A percentile compares a stretch with the other conserved stretches of the same genome.
These are phyloP conservation scores for Solanum hybrid DNA, from an alignment of 305 asterid genomes.

Conservation along the genomic window DNA sequence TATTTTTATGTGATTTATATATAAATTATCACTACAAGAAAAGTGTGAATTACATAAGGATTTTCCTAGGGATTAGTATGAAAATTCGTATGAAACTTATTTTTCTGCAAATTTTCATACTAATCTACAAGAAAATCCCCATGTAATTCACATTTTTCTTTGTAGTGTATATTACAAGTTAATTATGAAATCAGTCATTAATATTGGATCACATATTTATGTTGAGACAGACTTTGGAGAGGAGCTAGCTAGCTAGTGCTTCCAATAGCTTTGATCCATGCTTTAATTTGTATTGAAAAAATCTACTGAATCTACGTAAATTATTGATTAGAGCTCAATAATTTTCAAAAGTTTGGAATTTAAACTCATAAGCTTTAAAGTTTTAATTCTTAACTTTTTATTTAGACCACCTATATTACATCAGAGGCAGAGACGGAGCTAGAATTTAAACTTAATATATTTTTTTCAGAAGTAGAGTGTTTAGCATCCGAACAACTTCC, in stretches of 20 bases:
- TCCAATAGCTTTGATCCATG: not conserved
- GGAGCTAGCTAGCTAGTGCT: not conserved
- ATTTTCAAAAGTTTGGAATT: not conserved
- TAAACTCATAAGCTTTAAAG: not conserved
- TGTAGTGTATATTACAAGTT: not conserved
- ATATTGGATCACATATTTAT: not conserved
- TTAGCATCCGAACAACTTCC: not conserved
- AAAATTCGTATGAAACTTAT: too few relatives aligned
- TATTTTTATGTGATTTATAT: not conserved
- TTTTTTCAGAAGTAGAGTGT: fast-evolving
- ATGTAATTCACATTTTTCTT: too few relatives aligned
- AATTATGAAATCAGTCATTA: not conserved
- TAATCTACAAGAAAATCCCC: too few relatives aligned
- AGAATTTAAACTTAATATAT: not conserved
- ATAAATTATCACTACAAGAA: not conserved
- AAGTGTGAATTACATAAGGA: too few relatives aligned
- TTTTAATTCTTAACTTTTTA: not conserved
- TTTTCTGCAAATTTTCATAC: too few relatives aligned
- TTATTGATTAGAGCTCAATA: not conserved
- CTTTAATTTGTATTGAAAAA: not conserved
- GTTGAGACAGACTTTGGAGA: not conserved
- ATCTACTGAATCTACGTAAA: not conserved
- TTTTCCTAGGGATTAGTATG: too few relatives aligned
- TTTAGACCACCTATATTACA: not conserved
- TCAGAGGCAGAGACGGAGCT: fast-evolving